Percentiles rank a stretch among this genome's conserved stretches.
phyloP scores from a whole-genome alignment of 306 rosid genomes.

The Pyrus bretschneideri region DNA sequence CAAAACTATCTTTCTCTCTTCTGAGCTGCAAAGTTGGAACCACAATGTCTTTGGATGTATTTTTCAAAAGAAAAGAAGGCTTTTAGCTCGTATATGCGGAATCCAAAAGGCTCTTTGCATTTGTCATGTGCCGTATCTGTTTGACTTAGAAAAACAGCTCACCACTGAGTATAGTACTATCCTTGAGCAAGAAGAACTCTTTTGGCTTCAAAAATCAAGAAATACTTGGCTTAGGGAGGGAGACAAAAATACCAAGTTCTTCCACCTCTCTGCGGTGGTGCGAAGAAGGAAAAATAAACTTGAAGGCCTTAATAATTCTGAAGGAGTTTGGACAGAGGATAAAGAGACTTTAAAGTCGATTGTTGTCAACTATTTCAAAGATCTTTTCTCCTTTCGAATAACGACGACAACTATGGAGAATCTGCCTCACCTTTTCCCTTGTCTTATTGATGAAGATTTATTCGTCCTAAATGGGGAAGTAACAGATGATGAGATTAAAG shows the following conservation, averaged over 20 bases:
- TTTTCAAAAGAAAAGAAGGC: neutral
- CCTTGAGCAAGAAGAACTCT: neutral
- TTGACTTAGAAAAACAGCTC: neutral
- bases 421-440: rapidly evolving
- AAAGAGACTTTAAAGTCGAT: neutral
- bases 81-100: neutral
- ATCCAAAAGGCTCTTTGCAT: neutral
- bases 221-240: neutral
- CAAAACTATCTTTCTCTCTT: neutral
- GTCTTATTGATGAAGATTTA: rapidly evolving
- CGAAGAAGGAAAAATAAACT: too few species aligned
- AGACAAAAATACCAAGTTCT: too few species aligned
- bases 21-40: neutral
- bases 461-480: neutral
- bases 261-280: too few species aligned
- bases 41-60: neutral
- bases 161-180: neutral
- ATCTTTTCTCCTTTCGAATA: neutral
- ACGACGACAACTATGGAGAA: neutral
- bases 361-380: neutral
- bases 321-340: neutral
- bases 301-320: neutral
- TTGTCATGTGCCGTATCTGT: rapidly evolving
- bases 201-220: neutral
- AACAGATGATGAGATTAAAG: neutral